Evolutionary conservation across 1,284 basidiomycete genomes (phyloP).

Genomic region (Trichosporon sp.): DNA sequence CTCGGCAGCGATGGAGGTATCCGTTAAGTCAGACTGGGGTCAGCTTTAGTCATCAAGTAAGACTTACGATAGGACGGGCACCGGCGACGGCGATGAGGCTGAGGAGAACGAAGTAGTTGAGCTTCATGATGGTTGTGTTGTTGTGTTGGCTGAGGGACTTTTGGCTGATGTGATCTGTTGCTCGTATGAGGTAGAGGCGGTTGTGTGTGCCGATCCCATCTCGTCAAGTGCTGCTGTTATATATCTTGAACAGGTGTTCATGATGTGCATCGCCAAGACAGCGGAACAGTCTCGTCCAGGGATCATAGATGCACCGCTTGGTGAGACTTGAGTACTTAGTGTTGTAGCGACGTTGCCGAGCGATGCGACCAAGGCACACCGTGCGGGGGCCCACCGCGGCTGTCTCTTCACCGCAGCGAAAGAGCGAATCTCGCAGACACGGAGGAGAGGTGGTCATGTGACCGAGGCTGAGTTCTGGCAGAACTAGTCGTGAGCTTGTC

Average conservation of each 20-base stretch:
- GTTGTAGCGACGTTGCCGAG: neutral
- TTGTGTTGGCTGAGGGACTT: neutral
- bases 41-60: neutral
- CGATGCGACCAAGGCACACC: neutral
- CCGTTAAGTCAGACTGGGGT: neutral
- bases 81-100: neutral
- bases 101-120: neutral
- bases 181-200: too few species aligned
- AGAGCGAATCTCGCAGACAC: too few species aligned
- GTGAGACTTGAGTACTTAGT: too few species aligned
- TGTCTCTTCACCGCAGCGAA: neutral
- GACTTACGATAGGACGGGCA: neutral
- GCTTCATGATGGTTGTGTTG: neutral
- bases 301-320: neutral
- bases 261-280: neutral
- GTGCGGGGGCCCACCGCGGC: neutral
- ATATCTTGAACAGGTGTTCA: neutral
- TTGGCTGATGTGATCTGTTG: neutral
- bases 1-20: neutral
- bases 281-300: too few species aligned
- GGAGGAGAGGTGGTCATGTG: too few species aligned
- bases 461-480: neutral
- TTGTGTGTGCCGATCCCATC: neutral
- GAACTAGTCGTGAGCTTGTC: neutral
- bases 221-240: neutral